These are phyloP conservation scores for Eutrema yunnanense DNA, from an alignment of 345 rosid genomes.

Conservation along the genomic window DNA sequence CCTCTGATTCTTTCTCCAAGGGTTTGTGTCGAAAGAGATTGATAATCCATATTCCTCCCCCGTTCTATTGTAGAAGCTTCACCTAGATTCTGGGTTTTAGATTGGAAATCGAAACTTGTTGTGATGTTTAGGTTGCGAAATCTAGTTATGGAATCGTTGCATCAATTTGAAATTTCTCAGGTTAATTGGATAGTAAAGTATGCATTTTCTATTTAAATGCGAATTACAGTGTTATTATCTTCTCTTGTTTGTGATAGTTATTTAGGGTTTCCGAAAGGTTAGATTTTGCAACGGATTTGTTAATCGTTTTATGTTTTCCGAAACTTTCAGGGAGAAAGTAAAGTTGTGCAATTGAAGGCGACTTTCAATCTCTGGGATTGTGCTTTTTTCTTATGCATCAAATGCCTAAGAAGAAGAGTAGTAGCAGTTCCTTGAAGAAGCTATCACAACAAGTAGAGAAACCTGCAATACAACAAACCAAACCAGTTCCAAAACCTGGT, in stretches of 20 bases:
- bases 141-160: not conserved
- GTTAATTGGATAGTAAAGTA: not conserved
- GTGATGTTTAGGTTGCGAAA: not conserved
- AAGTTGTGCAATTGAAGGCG: constrained; percentile 1
- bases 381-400: not conserved
- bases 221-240: not conserved
- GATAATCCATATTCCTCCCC: not conserved
- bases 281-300: not conserved
- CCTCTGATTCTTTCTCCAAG: not conserved
- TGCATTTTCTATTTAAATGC: not conserved
- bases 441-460: constrained; percentile 1
- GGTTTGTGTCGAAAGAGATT: not conserved
- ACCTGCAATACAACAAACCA: constrained; percentile 3
- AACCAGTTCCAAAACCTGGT: constrained; percentile 17
- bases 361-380: not conserved
- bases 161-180: not conserved
- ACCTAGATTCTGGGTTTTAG: not conserved
- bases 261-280: not conserved
- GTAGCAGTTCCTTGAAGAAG: constrained; percentile 19
- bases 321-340: not conserved
- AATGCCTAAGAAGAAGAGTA: constrained; percentile 31
- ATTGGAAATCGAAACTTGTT: not conserved
- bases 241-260: not conserved
- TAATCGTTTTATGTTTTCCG: not conserved
- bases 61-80: not conserved